A percentile compares a stretch with the other conserved stretches of the same genome.
Evolutionary conservation across 2,329 filamentous ascomycete species (phyloP).

Genomic region (Venturia carpophila): DNA sequence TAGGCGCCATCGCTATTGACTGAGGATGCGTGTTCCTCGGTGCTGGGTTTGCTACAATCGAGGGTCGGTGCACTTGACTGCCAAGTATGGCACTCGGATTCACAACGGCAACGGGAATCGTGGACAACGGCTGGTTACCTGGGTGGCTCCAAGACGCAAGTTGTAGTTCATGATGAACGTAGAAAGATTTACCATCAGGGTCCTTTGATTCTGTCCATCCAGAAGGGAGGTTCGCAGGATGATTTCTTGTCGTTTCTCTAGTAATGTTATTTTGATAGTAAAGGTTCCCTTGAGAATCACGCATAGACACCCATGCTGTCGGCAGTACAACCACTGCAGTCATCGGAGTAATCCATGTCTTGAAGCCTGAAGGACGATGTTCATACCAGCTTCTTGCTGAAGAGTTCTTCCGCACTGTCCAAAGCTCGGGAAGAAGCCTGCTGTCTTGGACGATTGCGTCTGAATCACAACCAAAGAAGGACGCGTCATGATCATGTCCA

Average conservation of each 20-base stretch:
- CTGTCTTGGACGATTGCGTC: background rate
- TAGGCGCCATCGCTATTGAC: background rate
- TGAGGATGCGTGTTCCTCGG: background rate
- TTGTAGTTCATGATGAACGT: conserved; percentile 1
- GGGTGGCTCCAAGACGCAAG: conserved; percentile 7
- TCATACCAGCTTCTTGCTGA: conserved; percentile 2
- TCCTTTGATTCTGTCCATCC: conserved; percentile 11
- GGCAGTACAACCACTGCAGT: background rate
- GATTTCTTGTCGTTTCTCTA: background rate
- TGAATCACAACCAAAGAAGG: conserved; percentile 3
- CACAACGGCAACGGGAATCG: background rate
- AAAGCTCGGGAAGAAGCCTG: background rate
- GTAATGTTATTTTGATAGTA: conserved; percentile 8
- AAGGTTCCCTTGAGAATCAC: background rate
- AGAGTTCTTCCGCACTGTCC: conserved; percentile 8
- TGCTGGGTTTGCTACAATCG: background rate
- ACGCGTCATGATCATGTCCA: conserved; percentile 1
- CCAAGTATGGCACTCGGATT: background rate
- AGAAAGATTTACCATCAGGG: conserved; percentile 10
- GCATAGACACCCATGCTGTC: background rate
- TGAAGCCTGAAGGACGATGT: conserved; percentile 1
- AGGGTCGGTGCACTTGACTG: background rate
- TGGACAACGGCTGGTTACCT: background rate
- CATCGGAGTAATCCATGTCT: conserved; percentile 7
- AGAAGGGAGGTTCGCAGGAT: background rate